These are phyloP conservation scores for Didymella exigua DNA, from an alignment of 2,329 filamentous ascomycete species.

Conservation along the genomic window DNA sequence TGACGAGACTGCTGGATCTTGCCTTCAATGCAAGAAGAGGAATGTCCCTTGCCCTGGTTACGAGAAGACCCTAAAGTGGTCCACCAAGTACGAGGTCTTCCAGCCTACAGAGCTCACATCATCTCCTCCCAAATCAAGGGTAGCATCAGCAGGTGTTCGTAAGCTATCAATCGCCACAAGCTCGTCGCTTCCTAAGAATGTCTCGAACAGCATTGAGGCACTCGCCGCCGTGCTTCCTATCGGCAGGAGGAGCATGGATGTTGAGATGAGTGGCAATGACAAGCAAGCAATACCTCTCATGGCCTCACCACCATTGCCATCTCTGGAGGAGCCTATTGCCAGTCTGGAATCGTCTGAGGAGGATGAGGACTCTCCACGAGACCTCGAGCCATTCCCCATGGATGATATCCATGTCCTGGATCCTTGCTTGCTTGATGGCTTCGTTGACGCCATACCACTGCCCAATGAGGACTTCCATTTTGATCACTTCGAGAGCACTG, in stretches of 20 bases:
- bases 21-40: conserved; percentile 52
- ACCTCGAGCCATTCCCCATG: conserved; percentile 34
- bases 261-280: conserved; percentile 16
- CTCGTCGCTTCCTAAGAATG: conserved; percentile 35
- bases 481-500: conserved; percentile 34
- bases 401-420: conserved; percentile 34
- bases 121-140: conserved; percentile 22
- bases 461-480: conserved; percentile 34
- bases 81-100: conserved; percentile 56
- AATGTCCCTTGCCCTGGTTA: conserved; percentile 55
- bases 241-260: conserved; percentile 30
- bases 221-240: conserved; percentile 45
- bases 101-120: conserved; percentile 39
- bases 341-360: conserved; percentile 35
- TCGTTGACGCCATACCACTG: conserved; percentile 29
- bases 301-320: conserved; percentile 21
- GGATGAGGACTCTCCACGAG: conserved; percentile 31
- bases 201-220: conserved; percentile 44
- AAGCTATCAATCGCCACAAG: conserved; percentile 13
- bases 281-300: conserved; percentile 26
- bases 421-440: conserved; percentile 32
- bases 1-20: conserved; percentile 52
- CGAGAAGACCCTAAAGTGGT: conserved; percentile 55
- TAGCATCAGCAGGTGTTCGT: conserved; percentile 14
- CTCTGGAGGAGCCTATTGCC: conserved; percentile 25